Base-by-base conservation (phyloP, 345 rosid species). In the Eucalyptus tenuipes region DNA sequence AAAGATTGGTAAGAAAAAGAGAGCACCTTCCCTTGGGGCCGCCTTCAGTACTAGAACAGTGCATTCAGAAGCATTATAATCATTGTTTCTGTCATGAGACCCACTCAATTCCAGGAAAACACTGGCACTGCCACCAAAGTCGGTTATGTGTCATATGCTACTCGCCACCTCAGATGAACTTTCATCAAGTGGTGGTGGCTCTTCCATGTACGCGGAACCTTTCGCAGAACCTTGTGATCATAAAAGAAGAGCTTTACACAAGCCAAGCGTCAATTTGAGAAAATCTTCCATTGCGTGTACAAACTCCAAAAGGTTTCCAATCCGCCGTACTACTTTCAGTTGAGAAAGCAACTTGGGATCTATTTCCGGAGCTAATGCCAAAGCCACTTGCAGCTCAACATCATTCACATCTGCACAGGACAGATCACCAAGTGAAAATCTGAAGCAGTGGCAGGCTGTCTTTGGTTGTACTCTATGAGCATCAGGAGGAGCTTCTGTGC, bases 401-500 rank as follows among this genome's bases (percentile, higher is more conserved):
- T 49, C 50, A 49, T 49, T 49, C 16, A 49, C 50, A 49, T 49
- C 4, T 49, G 16, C 50, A 49, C 6, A 49, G 50, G 50, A 49
- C 50, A 49, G 16, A 49, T 49, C 50, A 49, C 50, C 50, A 49
- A 49, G 5, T 49, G 49, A 49, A 49, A 49, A 49, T 11, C 49
- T 42, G 50, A 49, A 12, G 16, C 50, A 13, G 86, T 95, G 97
- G 11, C 97, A 93, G 44, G 95, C 96, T 37, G 95, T 97, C 91
- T 96, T 96, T 87, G 90, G 95, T 81, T 94, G 96, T 87, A 92
- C 90, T 96, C 98, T 49, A 96, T 95, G 59, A 97, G 96, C 98
- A 97, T 97, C 91, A 97, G 94, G 48, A 95, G 95, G 85, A 97
- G 96, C 95, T 95, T 97, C 92, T 97, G 99, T 0, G 97, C 98